Percentiles rank a stretch among this genome's conserved stretches.
These are phyloP conservation scores for Pharus latifolius DNA, from an alignment of 176 grass and related monocot genomes.

Conservation along the genomic window DNA sequence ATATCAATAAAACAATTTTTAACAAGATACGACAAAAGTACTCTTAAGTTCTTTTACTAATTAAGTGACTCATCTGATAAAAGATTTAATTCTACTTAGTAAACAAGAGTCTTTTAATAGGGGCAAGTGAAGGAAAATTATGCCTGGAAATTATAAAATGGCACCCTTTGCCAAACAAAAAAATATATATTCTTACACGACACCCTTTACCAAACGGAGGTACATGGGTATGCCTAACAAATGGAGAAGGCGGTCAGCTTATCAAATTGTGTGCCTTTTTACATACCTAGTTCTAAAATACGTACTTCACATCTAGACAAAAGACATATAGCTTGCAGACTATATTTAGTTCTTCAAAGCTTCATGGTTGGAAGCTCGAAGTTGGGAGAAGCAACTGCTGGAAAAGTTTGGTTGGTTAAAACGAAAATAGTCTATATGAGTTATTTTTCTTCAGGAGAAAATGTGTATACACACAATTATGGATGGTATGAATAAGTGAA, in stretches of 20 bases:
- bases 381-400: not conserved
- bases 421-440: not conserved
- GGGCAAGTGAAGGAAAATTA: no score
- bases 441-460: not conserved
- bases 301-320: not conserved
- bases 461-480: not conserved
- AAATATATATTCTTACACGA: no score
- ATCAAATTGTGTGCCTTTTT: not conserved
- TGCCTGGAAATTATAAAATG: no score
- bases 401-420: not conserved
- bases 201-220: no score
- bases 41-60: no score
- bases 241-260: not conserved
- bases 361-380: not conserved
- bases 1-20: no score
- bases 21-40: no score
- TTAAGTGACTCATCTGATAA: no score
- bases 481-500: not conserved
- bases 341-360: conserved; percentile 3
- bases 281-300: not conserved
- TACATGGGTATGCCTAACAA: not conserved
- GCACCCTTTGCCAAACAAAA: no score
- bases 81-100: no score
- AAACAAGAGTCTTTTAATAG: no score
- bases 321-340: not conserved